Percentiles rank a stretch among this genome's conserved stretches.
phyloP scores from a whole-genome alignment of 345 rosid genomes.

The Aurinia saxatilis region DNA sequence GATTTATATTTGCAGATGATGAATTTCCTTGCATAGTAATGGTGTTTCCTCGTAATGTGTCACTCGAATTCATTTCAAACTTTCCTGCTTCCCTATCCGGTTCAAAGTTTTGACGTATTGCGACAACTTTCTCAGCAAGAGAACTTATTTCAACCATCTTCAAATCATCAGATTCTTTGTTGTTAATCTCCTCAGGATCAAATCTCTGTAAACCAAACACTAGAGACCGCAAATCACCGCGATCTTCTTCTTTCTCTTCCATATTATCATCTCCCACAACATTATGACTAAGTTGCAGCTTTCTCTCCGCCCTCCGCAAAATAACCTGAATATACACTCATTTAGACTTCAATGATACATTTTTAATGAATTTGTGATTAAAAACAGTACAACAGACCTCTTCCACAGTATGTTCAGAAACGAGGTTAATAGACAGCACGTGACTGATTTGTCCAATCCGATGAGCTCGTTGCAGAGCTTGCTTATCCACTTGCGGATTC shows the following conservation, averaged over 20 bases:
- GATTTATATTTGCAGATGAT: constrained; percentile 30
- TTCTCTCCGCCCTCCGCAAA: constrained; percentile 70
- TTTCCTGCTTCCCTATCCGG: constrained; percentile 38
- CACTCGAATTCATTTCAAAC: constrained; percentile 43
- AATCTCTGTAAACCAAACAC: constrained; percentile 67
- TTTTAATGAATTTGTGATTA: background rate
- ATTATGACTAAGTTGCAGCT: constrained; percentile 71
- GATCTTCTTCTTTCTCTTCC: constrained; percentile 49
- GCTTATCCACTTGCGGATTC: constrained; percentile 96
- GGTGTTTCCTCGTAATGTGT: constrained; percentile 20
- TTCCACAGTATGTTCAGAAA: constrained; percentile 59
- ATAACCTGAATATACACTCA: constrained; percentile 45
- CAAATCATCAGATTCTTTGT: constrained; percentile 38
- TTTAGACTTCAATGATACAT: constrained; percentile 1
- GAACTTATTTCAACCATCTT: constrained; percentile 47
- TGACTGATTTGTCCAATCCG: constrained; percentile 87
- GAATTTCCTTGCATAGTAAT: constrained; percentile 20
- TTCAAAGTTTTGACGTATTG: constrained; percentile 39
- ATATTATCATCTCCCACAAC: constrained; percentile 51
- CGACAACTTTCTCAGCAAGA: constrained; percentile 59
- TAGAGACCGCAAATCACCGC: constrained; percentile 56
- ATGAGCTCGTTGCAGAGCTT: constrained; percentile 90
- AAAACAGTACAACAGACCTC: constrained; percentile 42
- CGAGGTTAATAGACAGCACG: constrained; percentile 75
- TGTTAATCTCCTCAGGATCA: constrained; percentile 42